Base-by-base conservation (phyloP, 1,284 basidiomycete species). In the Stygiomarasmius scandens region DNA sequence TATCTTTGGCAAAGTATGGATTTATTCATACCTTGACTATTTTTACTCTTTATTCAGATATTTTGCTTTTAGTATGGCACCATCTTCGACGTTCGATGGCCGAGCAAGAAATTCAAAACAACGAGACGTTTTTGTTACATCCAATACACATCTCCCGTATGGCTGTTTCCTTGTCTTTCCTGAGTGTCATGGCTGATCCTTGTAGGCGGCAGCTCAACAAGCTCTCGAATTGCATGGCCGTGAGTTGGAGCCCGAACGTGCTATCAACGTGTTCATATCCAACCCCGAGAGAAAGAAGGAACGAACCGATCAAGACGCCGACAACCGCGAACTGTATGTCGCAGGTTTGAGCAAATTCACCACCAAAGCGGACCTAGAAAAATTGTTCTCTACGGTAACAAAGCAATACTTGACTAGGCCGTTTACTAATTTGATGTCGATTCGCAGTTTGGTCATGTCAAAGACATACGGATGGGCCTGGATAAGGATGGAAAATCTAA, bases 1-100 rank as follows among this genome's bases (percentile, higher is more conserved):
- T 44, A 70, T 96, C 6, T 98, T 99, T 69, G 81, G 80, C 50
- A 83, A 88, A 76, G 95, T 95, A 61, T 58, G n/a, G n/a, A n/a
- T 4, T 46, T 41, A 14, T 4, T 19, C 10, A 20, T 56, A 29
- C n/a, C 38, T 47, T n/a, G 62, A 43, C n/a, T 16, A 16, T 29
- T 29, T 53, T n/a, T 32, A 20, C 27, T n/a, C n/a, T 23, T 36
- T 10, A 51, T 48, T 64, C 6, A 38, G 52, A 62, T 27, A 61
- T 46, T 51, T 62, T 52, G 29, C 29, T 50, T 46, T 14, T 53
- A 95, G 89, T 96, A 91, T 72, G 97, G 97, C 1, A 82, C 81
- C 4, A 84, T 99, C 52, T 93, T 99, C 59, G 95, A 97, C 63
- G 92, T 96, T 12, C 90, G 97, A 19, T 99, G 96, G 97, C 97